Evolutionary conservation across 495 filamentous ascomycete genomes (phyloP).

Genomic region (Tetracladium marchalianum): DNA sequence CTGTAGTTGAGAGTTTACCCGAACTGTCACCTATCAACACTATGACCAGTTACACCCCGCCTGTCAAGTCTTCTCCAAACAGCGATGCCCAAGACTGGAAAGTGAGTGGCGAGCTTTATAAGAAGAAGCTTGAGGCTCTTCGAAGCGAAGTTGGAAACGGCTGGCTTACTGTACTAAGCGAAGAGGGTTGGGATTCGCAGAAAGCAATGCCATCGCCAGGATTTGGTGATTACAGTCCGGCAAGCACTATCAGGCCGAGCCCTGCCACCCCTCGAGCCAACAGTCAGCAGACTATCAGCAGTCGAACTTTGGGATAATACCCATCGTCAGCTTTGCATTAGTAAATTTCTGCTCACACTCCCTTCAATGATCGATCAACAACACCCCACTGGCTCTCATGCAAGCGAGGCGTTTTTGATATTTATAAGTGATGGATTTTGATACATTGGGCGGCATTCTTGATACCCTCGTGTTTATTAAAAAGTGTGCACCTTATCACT

Average conservation of each 20-base stretch:
- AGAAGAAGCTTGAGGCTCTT: slow-evolving; percentile 74
- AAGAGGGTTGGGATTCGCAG: slow-evolving; percentile 51
- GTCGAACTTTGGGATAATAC: slow-evolving; percentile 34
- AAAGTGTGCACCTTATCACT: slow-evolving; percentile 35
- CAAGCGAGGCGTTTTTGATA: not conserved
- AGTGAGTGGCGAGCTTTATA: slow-evolving; percentile 66
- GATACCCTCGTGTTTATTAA: slow-evolving; percentile 21
- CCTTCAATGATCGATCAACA: not conserved
- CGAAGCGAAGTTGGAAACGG: slow-evolving; percentile 73
- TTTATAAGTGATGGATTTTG: slow-evolving; percentile 2
- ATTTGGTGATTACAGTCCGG: slow-evolving; percentile 28
- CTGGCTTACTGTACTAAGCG: slow-evolving; percentile 78
- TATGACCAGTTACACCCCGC: slow-evolving; percentile 27
- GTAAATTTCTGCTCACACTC: not conserved
- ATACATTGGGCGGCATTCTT: slow-evolving; percentile 14
- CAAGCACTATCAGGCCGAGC: slow-evolving; percentile 26
- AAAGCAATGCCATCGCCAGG: slow-evolving; percentile 10
- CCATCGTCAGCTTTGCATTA: slow-evolving; percentile 3
- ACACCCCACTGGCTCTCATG: not conserved
- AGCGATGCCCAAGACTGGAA: slow-evolving; percentile 50
- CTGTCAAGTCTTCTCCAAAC: slow-evolving; percentile 28
- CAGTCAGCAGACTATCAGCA: slow-evolving; percentile 39
- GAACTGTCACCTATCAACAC: slow-evolving; percentile 30
- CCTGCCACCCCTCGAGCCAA: slow-evolving; percentile 31
- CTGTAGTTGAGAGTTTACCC: slow-evolving; percentile 17